Evolutionary conservation across 495 filamentous ascomycete genomes (phyloP).

Genomic region (Annulohypoxylon maeteangense): DNA sequence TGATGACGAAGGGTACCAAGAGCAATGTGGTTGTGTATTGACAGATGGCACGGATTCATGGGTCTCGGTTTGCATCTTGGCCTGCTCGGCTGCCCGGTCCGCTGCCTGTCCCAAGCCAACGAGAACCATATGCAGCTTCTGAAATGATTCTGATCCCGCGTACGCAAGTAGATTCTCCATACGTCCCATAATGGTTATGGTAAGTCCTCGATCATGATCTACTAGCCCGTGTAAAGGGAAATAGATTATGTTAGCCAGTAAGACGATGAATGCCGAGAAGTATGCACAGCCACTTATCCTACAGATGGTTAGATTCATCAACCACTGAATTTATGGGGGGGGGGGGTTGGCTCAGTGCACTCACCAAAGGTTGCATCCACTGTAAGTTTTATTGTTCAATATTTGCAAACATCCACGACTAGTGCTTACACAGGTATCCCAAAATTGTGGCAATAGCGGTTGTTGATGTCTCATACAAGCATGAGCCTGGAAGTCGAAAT

Average conservation of each 20-base stretch:
- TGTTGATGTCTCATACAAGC: conserved; percentile 30
- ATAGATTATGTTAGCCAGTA: conserved; percentile 45
- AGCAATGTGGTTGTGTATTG: background rate
- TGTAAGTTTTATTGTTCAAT: conserved; percentile 24
- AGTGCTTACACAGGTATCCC: conserved; percentile 39
- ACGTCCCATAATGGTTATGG: conserved; percentile 19
- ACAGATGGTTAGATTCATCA: background rate
- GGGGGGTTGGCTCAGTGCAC: background rate
- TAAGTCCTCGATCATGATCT: conserved; percentile 37
- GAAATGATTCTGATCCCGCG: conserved; percentile 30
- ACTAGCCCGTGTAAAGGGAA: conserved; percentile 36
- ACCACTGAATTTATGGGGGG: background rate
- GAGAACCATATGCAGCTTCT: conserved; percentile 36
- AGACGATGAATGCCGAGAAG: conserved; percentile 45
- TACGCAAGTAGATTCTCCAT: conserved; percentile 41
- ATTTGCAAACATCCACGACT: conserved; percentile 43
- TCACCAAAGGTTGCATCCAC: conserved; percentile 46
- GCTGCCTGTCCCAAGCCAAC: conserved; percentile 33
- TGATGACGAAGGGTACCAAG: conserved; percentile 6
- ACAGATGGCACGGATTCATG: background rate
- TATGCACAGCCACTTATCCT: conserved; percentile 47
- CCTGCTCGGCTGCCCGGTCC: conserved; percentile 22
- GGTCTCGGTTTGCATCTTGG: background rate
- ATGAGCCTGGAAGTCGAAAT: conserved; percentile 14
- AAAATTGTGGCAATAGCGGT: conserved; percentile 35